phyloP scores from a whole-genome alignment of 805 yeast genomes.

The Pichia californica region DNA sequence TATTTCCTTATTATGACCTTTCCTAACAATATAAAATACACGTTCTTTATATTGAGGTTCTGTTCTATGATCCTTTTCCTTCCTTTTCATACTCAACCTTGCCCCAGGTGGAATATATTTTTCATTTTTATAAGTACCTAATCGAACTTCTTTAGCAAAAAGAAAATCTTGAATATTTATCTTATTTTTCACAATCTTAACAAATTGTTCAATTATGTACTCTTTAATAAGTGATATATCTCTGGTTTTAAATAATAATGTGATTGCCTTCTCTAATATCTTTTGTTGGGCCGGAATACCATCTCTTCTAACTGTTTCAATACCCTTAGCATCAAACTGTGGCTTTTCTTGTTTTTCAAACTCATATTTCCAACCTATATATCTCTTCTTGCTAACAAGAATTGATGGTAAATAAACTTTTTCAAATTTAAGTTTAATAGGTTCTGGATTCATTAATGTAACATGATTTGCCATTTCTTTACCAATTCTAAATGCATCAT shows the following conservation, averaged over 20 bases:
- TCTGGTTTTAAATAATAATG: constrained; percentile 62
- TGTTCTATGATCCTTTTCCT: constrained; percentile 58
- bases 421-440: constrained; percentile 80
- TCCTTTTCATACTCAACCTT: constrained; percentile 56
- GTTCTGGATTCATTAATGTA: constrained; percentile 67
- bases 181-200: constrained; percentile 53
- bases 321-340: constrained; percentile 90
- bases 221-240: constrained; percentile 66
- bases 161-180: constrained; percentile 77
- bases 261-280: constrained; percentile 63
- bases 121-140: constrained; percentile 76
- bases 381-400: constrained; percentile 78
- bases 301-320: constrained; percentile 90
- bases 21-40: constrained; percentile 77
- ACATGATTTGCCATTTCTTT: constrained; percentile 57
- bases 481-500: constrained; percentile 76
- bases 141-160: constrained; percentile 82
- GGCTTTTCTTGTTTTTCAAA: constrained; percentile 47
- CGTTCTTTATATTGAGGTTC: constrained; percentile 87
- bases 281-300: constrained; percentile 91
- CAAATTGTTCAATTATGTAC: constrained; percentile 61
- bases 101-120: constrained; percentile 88
- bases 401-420: constrained; percentile 88
- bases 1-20: constrained; percentile 46
- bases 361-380: constrained; percentile 83